Percentiles rank a stretch among this genome's conserved stretches.
These are phyloP conservation scores for Chondrostereum purpureum DNA, from an alignment of 1,284 basidiomycete genomes.

Conservation along the genomic window DNA sequence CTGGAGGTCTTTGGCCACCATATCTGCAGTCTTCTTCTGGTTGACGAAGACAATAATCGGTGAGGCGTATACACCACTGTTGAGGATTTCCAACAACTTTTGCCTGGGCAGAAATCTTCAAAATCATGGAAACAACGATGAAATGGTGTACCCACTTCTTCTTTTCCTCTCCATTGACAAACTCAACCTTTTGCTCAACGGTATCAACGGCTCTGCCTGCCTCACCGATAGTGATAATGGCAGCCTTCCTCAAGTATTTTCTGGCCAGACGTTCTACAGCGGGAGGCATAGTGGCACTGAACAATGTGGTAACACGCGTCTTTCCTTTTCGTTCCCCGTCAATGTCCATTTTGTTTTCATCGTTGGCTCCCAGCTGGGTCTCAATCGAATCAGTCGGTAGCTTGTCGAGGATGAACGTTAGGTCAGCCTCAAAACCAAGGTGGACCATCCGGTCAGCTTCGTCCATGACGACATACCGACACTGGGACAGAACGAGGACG, in stretches of 20 bases:
- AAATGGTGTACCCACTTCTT: slow-evolving; percentile 78
- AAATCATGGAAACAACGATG: too few relatives aligned
- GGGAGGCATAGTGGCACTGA: slow-evolving; percentile 98
- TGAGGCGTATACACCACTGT: slow-evolving; percentile 72
- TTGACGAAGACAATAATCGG: slow-evolving; percentile 99
- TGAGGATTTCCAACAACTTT: slow-evolving; percentile 85
- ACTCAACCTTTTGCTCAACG: slow-evolving; percentile 95
- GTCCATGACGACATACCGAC: slow-evolving; percentile 98
- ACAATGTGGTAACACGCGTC: slow-evolving; percentile 85
- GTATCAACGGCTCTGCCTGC: slow-evolving; percentile 97
- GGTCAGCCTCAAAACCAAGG: slow-evolving; percentile 91
- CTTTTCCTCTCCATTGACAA: slow-evolving; percentile 89
- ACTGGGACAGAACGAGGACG: slow-evolving; percentile 92
- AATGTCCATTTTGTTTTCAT: slow-evolving; percentile 55
- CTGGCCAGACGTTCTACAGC: slow-evolving; percentile 90
- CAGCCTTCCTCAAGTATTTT: slow-evolving; percentile 90
- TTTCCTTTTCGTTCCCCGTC: slow-evolving; percentile 58
- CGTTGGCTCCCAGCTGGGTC: slow-evolving; percentile 63
- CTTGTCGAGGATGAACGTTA: slow-evolving; percentile 93
- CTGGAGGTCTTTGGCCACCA: slow-evolving; percentile 88
- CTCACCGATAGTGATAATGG: slow-evolving; percentile 95
- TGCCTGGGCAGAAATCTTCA: too few relatives aligned
- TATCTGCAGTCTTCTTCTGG: slow-evolving; percentile 97
- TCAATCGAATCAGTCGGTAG: slow-evolving; percentile 83
- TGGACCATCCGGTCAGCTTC: slow-evolving; percentile 99